Conservation (phyloP, 1,284 basidiomycete species). For the Stereum hirsutum region DNA sequence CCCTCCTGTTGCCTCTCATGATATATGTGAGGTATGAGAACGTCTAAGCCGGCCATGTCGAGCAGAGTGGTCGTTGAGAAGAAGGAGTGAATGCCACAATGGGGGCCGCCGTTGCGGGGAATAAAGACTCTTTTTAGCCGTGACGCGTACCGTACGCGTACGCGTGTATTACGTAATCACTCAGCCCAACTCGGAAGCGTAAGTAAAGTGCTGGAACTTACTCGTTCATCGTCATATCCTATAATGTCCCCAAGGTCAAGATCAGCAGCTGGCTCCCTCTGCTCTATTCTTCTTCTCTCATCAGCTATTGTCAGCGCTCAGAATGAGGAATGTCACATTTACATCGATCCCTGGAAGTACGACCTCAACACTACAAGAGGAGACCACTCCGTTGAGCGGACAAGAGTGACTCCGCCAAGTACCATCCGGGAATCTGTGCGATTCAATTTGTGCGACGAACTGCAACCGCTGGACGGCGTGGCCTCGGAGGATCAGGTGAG, state of each 20-base stretch:
- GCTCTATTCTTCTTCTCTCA: constrained; percentile 24
- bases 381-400: constrained; percentile 33
- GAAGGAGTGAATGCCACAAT: neutral
- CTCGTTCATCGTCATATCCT: constrained; percentile 4
- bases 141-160: constrained; percentile 4
- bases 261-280: constrained; percentile 12
- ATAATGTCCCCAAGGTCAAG: constrained; percentile 16
- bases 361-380: constrained; percentile 49
- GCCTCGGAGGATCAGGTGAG: constrained; percentile 60
- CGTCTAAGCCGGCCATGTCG: constrained; percentile 50
- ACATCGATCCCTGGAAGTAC: constrained; percentile 37
- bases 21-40: constrained; percentile 51
- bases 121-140: no score
- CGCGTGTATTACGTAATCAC: constrained; percentile 5
- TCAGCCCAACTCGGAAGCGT: constrained; percentile 21
- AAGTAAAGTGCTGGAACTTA: constrained; percentile 6
- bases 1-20: constrained; percentile 70
- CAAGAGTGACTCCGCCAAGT: constrained; percentile 28
- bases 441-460: constrained; percentile 47
- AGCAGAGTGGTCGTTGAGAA: neutral
- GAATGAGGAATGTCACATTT: constrained; percentile 43
- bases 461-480: constrained; percentile 37
- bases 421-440: constrained; percentile 25
- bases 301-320: constrained; percentile 17
- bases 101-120: neutral